Evolutionary conservation across 1,284 basidiomycete species (phyloP), one percentile per base, ranked within the genome.

Genomic region (Ceratobasidium sp.): DNA sequence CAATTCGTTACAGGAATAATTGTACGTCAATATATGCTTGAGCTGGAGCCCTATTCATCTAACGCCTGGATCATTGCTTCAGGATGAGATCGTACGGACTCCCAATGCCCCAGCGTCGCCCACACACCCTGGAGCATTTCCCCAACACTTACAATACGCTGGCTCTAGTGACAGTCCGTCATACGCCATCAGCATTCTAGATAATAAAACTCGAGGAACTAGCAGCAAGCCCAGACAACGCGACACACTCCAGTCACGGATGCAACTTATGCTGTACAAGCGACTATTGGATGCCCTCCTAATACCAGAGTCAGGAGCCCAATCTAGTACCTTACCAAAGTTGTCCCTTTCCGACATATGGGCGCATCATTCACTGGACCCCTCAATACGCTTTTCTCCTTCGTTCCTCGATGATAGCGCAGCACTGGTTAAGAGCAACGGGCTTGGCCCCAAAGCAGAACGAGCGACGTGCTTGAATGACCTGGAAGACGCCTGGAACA

Each of bases 241-340:
- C 49, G 91, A 93, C 75, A 83, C 87, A 0, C 75, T 85, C 15
- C 79, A 86, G 0, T 86, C 92, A 0, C 85, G 85, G n/a, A 79
- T 93, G 20, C 93, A 95, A 76, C 83, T 94, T 3, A 94, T 94
- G 91, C 77, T 93, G 32, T 95, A 95, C 77, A 86, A 88, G 75
- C 87, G 87, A 56, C 84, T 95, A 50, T 80, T 94, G 13, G 83
- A 84, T 43, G 78, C 77, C 20, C 78, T 90, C 13, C 75, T 89
- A 17, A 76, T 81, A 2, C 76, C 78, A 0, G 75, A 80, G 31
- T 27, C 34, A 31, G 6, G 31, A 8, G 20, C 47, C 3, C 17
- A 20, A 35, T 32, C 55, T 52, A 29, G 35, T 3, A 12, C 45
- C 3, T 53, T 58, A 7, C 32, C 49, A 25, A 31, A 34, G 27